Conservation (phyloP, 208 protist genomes). For the Acanthamoeba royreba region DNA sequence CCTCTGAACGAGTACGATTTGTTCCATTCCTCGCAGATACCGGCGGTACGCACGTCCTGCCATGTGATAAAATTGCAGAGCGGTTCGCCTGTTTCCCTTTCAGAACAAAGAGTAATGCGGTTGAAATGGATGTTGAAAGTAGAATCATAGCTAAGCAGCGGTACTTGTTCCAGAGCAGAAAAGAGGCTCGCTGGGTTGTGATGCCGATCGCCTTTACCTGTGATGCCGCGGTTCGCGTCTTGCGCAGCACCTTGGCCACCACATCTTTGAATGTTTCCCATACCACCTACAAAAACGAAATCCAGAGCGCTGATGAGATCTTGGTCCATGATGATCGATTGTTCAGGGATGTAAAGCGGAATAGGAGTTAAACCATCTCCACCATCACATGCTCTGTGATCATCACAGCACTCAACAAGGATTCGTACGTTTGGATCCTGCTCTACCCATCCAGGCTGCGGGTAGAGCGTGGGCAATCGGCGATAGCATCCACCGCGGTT, state of each 20-base stretch:
- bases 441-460: constrained; percentile 27
- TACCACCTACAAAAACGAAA: background rate
- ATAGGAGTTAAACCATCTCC: too few species aligned
- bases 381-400: too few species aligned
- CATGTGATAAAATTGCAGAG: constrained; percentile 42
- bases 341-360: too few species aligned
- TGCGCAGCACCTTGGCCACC: background rate
- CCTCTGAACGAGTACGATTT: background rate
- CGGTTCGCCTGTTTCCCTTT: constrained; percentile 17
- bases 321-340: background rate
- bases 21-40: constrained; percentile 34
- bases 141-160: background rate
- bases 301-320: background rate
- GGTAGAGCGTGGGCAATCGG: constrained; percentile 22
- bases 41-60: constrained; percentile 22
- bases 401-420: background rate
- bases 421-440: constrained; percentile 25
- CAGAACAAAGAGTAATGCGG: background rate
- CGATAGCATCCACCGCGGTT: constrained; percentile 23
- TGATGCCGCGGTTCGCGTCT: background rate
- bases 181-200: constrained; percentile 27
- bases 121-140: background rate
- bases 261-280: background rate
- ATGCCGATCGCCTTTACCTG: constrained; percentile 30
- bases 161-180: constrained; percentile 43